phyloP scores from a whole-genome alignment of 148 eudicot species.

The Diospyros lotus region DNA sequence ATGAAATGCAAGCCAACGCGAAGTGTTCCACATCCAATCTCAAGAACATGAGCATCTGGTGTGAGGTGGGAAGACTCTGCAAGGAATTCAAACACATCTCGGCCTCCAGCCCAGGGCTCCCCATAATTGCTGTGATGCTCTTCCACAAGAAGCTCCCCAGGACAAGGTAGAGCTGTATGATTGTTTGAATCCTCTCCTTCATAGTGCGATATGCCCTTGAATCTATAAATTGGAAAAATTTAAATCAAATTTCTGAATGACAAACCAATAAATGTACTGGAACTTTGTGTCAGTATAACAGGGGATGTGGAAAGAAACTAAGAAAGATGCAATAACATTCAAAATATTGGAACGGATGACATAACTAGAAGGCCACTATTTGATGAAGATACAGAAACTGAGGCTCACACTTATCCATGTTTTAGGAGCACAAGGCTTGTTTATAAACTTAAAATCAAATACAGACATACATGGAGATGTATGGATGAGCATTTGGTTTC shows the following conservation, averaged over 20 bases:
- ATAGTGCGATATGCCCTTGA: conserved; percentile 91
- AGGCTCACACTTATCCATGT: not conserved
- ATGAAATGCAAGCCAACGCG: conserved; percentile 95
- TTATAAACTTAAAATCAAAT: too few species aligned
- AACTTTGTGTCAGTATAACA: too few species aligned
- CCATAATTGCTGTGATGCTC: conserved; percentile 98
- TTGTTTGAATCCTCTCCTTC: conserved; percentile 69
- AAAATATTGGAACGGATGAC: not conserved
- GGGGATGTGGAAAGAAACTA: too few species aligned
- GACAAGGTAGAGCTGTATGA: conserved; percentile 90
- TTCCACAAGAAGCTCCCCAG: conserved; percentile 91
- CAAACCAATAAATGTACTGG: not conserved
- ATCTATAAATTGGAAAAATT: conserved; percentile 36
- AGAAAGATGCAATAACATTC: not conserved
- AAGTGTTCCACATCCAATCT: conserved; percentile 97
- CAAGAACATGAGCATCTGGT: conserved; percentile 70
- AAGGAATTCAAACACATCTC: conserved; percentile 90
- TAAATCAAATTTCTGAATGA: not conserved
- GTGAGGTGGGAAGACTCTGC: conserved; percentile 60
- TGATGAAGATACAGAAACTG: not conserved
- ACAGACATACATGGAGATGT: too few species aligned
- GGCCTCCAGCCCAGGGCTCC: conserved; percentile 98
- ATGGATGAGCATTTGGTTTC: too few species aligned
- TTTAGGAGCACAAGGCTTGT: not conserved
- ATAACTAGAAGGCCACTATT: not conserved